Base-by-base conservation (phyloP, 345 rosid species). In the Eucalyptus polyanthemos region DNA sequence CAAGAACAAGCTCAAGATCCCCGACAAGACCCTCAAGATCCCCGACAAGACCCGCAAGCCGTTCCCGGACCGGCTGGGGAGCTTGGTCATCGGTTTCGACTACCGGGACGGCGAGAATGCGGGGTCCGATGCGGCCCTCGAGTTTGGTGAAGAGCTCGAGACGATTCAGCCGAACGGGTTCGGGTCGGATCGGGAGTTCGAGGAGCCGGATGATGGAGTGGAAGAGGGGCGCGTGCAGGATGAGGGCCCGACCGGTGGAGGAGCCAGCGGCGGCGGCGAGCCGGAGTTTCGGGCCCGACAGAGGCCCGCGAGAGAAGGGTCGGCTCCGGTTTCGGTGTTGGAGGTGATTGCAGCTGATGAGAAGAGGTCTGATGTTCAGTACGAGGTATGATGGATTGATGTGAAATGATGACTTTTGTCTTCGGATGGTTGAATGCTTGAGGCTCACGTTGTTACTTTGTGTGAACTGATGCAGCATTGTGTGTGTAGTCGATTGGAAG, bases 111-210 rank as follows among this genome's bases (percentile, higher is more conserved):
- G 91, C 25, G 93, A 92, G 22, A 90, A 81, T 83, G 94, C 85
- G 24, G 90, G 91, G 54, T 86, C 87, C 15, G 92, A 51, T 60
- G 88, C 90, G 45, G 89, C 42, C 45, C 56, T 90, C 58, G 96
- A 94, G 42, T 88, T 88, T 80, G 96, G 96, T 9, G 93, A 95
- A 90, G 96, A 95, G 94, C 95, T 96, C 47, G 95, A 94, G 90
- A 86, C 93, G 49, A 86, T 96, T 16, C 90, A 91, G 80, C 96
- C 94, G 10, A 94, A 92, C 87, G 94, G 92, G 50, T 83, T 54
- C 11, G 91, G 86, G 62, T 89, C 88, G 27, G 94, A 56, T 45
- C 88, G 90, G 67, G 92, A 88, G 49, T 86, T 85, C 50, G 93
- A 87, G n/a, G 92, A 85, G 24, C 87, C 44, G 88, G 90, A 69